These are phyloP conservation scores for Pichia occidentalis DNA, from an alignment of 805 yeast genomes.

Conservation along the genomic window DNA sequence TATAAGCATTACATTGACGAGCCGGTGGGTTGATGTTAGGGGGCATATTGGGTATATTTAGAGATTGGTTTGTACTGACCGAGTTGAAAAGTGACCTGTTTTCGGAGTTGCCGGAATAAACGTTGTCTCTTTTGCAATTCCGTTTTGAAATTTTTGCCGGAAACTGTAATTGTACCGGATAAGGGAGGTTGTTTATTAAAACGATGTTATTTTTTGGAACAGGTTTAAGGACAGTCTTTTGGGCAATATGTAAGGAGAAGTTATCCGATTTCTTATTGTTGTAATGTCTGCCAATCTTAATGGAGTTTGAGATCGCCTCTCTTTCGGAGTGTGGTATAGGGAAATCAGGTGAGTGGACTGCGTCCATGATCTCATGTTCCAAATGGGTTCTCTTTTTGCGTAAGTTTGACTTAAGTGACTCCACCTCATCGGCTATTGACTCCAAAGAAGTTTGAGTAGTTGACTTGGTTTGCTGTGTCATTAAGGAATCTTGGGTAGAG, in stretches of 20 bases:
- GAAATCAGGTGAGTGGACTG: no score
- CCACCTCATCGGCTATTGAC: neutral
- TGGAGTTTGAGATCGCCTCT: no score
- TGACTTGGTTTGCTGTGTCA: conserved; percentile 1
- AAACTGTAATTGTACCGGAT: conserved; percentile 23
- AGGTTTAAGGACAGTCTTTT: conserved; percentile 3
- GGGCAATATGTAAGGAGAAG: conserved; percentile 4
- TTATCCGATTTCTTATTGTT: neutral
- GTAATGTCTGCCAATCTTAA: no score
- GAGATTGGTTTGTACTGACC: no score
- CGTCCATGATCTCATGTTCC: no score
- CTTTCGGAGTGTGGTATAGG: no score
- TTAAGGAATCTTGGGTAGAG: conserved; percentile 4
- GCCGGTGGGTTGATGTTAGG: no score
- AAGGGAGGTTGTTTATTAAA: conserved; percentile 25
- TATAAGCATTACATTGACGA: no score
- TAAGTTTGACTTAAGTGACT: no score
- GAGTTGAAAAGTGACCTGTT: no score
- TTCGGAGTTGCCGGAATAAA: no score
- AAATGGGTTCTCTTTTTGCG: no score
- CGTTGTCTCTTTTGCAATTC: conserved; percentile 7
- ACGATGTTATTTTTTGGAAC: conserved; percentile 15
- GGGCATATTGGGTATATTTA: neutral
- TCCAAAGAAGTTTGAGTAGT: neutral
- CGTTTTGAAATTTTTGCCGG: conserved; percentile 24